phyloP scores from a whole-genome alignment of 306 rosid genomes.

The Heteromeles arbutifolia region DNA sequence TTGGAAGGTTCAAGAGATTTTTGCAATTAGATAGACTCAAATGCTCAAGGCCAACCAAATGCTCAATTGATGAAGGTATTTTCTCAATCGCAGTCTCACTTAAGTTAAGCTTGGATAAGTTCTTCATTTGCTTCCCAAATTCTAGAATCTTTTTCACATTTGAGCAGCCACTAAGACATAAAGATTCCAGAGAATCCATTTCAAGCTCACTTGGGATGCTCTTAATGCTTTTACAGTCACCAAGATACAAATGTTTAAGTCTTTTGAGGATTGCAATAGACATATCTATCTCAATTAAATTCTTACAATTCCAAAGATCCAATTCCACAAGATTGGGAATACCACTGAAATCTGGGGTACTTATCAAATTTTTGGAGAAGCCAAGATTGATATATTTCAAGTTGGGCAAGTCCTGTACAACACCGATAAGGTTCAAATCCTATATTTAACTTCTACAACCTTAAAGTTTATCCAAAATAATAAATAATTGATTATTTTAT shows the following conservation, averaged over 20 bases:
- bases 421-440: neutral
- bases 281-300: slow-evolving; percentile 2
- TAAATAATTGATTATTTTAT: no score
- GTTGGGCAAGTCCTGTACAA: neutral
- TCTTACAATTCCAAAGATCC: neutral
- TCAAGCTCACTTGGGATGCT: neutral
- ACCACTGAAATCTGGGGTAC: slow-evolving; percentile 5
- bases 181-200: slow-evolving; percentile 1
- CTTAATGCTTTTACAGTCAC: neutral
- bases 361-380: neutral
- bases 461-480: neutral
- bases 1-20: neutral
- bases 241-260: neutral
- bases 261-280: neutral
- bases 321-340: slow-evolving; percentile 3
- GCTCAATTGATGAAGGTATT: slow-evolving; percentile 2
- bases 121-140: neutral
- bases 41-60: neutral
- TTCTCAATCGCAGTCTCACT: neutral
- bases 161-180: neutral
- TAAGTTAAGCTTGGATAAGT: neutral
- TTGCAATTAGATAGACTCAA: neutral
- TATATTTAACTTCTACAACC: neutral
- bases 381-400: slow-evolving; percentile 5
- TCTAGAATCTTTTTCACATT: neutral